Percentiles rank a stretch among this genome's conserved stretches.
These are phyloP conservation scores for Hanseniaspora sp. DNA, from an alignment of 1,139 yeast species.

Conservation along the genomic window DNA sequence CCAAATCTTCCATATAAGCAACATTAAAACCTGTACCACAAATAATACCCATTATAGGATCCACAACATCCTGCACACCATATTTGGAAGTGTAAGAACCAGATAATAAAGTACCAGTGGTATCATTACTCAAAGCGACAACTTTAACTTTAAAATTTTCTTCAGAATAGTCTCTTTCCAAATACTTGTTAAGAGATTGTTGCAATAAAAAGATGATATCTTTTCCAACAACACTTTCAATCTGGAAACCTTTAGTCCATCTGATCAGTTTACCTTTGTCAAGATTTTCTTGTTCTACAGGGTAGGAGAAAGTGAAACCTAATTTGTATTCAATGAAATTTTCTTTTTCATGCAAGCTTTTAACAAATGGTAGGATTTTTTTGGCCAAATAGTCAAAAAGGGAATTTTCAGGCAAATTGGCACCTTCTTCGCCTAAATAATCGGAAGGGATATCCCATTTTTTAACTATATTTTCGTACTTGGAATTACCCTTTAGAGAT, in stretches of 20 bases:
- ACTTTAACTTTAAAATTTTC: slow-evolving; percentile 40
- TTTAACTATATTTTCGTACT: slow-evolving; percentile 58
- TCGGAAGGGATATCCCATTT: slow-evolving; percentile 66
- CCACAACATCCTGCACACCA: slow-evolving; percentile 40
- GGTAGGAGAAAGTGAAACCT: slow-evolving; percentile 90
- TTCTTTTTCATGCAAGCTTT: slow-evolving; percentile 5
- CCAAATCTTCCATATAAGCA: slow-evolving; percentile 69
- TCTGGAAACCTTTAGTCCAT: slow-evolving; percentile 92
- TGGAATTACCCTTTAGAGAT: slow-evolving; percentile 64
- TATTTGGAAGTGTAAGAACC: slow-evolving; percentile 64
- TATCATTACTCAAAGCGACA: slow-evolving; percentile 86
- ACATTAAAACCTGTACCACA: slow-evolving; percentile 97
- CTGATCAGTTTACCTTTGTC: slow-evolving; percentile 69
- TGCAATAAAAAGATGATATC: slow-evolving; percentile 72
- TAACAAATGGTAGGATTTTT: slow-evolving; percentile 51
- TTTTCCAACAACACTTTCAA: slow-evolving; percentile 69
- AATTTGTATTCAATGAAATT: slow-evolving; percentile 40
- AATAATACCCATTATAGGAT: slow-evolving; percentile 74
- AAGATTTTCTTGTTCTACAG: slow-evolving; percentile 73
- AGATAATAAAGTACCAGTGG: slow-evolving; percentile 83
- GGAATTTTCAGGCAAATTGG: slow-evolving; percentile 40
- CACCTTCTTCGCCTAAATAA: slow-evolving; percentile 39
- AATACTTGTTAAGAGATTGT: slow-evolving; percentile 45
- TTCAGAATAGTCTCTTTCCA: slow-evolving; percentile 19
- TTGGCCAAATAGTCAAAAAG: slow-evolving; percentile 66